phyloP scores from a whole-genome alignment of 306 rosid species.

The Prunus padus region DNA sequence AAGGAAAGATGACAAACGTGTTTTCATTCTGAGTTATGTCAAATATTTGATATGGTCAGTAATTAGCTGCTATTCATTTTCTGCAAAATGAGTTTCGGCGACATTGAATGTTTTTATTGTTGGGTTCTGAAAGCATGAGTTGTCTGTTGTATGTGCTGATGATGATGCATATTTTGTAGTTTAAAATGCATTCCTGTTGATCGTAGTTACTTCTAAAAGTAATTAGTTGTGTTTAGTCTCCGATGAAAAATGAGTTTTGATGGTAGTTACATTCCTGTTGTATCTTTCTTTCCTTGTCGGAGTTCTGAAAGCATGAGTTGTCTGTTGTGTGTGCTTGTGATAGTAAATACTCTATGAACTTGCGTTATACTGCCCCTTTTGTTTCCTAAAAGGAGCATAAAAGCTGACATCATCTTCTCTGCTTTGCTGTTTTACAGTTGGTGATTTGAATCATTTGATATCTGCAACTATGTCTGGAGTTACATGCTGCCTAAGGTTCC shows the following conservation, averaged over 20 bases:
- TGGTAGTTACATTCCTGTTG: too few relatives aligned
- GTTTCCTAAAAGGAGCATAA: neutral
- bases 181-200: too few relatives aligned
- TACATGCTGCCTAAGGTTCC: slow-evolving; percentile 43
- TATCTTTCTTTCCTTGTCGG: too few relatives aligned
- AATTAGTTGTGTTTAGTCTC: too few relatives aligned
- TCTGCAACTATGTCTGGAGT: slow-evolving; percentile 50
- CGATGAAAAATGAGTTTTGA: too few relatives aligned
- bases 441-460: slow-evolving; percentile 46
- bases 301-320: too few relatives aligned
- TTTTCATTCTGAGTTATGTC: neutral
- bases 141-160: neutral
- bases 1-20: too few relatives aligned
- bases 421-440: slow-evolving; percentile 21
- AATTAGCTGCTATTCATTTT: neutral
- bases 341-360: neutral
- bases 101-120: too few relatives aligned
- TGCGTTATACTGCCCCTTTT: neutral
- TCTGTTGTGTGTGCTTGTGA: neutral
- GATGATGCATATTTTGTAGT: neutral
- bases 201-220: too few relatives aligned
- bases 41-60: neutral
- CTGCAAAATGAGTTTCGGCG: neutral
- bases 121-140: neutral
- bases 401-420: neutral